Conservation (phyloP, 129 eudicot genomes). For the Lactuca saligna region DNA sequence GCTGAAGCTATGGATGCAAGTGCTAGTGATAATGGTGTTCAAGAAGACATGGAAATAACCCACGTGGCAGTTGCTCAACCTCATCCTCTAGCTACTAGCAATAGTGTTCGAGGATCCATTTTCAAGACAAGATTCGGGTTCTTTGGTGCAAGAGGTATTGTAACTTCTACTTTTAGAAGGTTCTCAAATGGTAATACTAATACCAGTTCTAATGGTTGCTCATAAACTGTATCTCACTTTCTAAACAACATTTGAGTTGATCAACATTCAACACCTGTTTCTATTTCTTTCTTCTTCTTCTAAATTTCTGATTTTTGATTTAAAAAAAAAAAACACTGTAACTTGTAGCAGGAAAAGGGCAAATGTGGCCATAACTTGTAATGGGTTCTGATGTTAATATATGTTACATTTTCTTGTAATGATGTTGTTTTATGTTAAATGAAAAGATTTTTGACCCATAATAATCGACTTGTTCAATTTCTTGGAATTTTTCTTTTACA, state of each 20-base stretch:
- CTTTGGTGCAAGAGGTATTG: slow-evolving; percentile 66
- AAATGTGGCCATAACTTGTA: neutral
- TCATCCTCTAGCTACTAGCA: slow-evolving; percentile 41
- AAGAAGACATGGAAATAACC: slow-evolving; percentile 42
- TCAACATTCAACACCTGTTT: neutral
- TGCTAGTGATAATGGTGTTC: slow-evolving; percentile 48
- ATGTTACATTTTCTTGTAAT: slow-evolving; percentile 6
- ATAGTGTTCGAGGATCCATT: slow-evolving; percentile 41
- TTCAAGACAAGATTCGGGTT: slow-evolving; percentile 58
- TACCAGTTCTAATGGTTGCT: slow-evolving; percentile 40
- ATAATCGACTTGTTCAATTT: neutral
- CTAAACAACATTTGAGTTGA: slow-evolving; percentile 20
- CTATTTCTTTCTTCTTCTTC: neutral
- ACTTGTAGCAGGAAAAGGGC: neutral
- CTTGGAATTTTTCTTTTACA: neutral
- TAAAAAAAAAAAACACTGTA: slow-evolving; percentile 5
- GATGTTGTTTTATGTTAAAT: slow-evolving; percentile 8
- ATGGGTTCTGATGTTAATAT: slow-evolving; percentile 4
- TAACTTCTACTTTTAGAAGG: slow-evolving; percentile 58
- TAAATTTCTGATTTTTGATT: slow-evolving; percentile 17
- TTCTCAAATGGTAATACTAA: slow-evolving; percentile 49
- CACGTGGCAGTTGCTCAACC: slow-evolving; percentile 26
- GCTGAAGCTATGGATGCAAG: slow-evolving; percentile 57
- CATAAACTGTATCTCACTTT: slow-evolving; percentile 8
- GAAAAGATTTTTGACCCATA: slow-evolving; percentile 1